phyloP scores from a whole-genome alignment of 495 filamentous ascomycete species.

The Aspergillus egyptiacus region DNA sequence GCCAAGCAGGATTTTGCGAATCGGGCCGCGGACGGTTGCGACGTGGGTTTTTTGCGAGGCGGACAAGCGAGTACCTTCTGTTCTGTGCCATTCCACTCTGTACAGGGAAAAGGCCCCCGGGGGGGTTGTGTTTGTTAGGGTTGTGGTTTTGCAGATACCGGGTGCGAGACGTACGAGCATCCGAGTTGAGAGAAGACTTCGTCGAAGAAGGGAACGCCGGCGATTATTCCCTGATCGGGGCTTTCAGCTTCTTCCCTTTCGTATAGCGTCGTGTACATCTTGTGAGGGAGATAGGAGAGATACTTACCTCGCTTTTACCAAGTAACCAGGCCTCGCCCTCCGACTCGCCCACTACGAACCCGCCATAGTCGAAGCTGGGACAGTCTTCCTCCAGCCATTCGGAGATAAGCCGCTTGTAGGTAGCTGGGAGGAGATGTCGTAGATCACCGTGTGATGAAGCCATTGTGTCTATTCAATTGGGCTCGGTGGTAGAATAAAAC shows the following conservation, averaged over 20 bases:
- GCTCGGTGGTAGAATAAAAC: neutral
- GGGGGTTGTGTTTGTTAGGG: neutral
- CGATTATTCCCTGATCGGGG: slow-evolving; percentile 61
- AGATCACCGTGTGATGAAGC: slow-evolving; percentile 66
- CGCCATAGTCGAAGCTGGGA: slow-evolving; percentile 92
- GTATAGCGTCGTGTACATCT: neutral
- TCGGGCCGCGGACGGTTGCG: slow-evolving; percentile 83
- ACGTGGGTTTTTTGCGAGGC: slow-evolving; percentile 43
- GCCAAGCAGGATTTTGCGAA: slow-evolving; percentile 78
- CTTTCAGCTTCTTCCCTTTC: neutral
- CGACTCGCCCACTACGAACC: slow-evolving; percentile 86
- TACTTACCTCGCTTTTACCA: slow-evolving; percentile 67
- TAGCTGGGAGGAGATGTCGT: slow-evolving; percentile 74
- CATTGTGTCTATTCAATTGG: slow-evolving; percentile 26
- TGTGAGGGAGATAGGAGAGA: neutral
- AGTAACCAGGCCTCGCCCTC: slow-evolving; percentile 73
- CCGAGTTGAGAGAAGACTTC: slow-evolving; percentile 87
- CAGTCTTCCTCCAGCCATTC: slow-evolving; percentile 93
- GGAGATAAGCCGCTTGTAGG: slow-evolving; percentile 74
- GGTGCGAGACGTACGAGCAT: slow-evolving; percentile 54
- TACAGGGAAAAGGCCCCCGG: too few relatives aligned
- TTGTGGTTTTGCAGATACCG: neutral
- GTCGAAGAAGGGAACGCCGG: slow-evolving; percentile 91
- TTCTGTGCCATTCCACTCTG: slow-evolving; percentile 77
- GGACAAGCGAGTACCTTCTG: slow-evolving; percentile 64